Evolutionary conservation across 1,284 basidiomycete genomes (phyloP), one percentile per base, ranked within the genome.

Genomic region (Albatrellus sp.): DNA sequence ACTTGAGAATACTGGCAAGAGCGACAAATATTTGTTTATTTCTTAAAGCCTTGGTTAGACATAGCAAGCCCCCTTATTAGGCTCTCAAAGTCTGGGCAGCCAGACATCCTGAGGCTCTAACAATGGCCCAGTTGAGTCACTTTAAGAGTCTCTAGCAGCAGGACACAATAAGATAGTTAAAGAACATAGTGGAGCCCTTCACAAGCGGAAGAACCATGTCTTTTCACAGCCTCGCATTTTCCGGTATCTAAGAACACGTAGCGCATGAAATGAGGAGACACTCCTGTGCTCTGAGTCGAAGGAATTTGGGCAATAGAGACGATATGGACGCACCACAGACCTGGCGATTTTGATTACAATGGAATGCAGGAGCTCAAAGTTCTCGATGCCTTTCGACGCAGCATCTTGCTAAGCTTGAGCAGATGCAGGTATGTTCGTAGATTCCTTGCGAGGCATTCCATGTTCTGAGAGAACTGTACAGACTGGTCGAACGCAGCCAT

Each of bases 161-260:
- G 16, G 2, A 65, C 83, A 48, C 53, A 90, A 90, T 79, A 3
- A 94, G 67, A 55, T 90, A 92, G 60, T 86, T 90, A 54, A 96
- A 90, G 60, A 93, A 94, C 19, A 93, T 80, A 0, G 89, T 91
- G 2, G 90, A 89, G 17, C 83, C 80, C 56, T 90, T 90, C 16
- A 88, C 70, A 4, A 93, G 69, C 9, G 89, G 84, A 1, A 84
- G 62, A 0, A 90, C 77, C 0, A 84, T 85, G 50, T 94, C 90
- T 54, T 90, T 91, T 54, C 90, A 85, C 48, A 94, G 63, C 58
- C 92, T 90, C 4, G 82, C 75, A 51, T 78, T 81, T 9, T 90
- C 86, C 4, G 90, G 87, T 11, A 93, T 30, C 16, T 12, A 36
- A 44, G 13, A 29, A 41, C 20, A 46, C 30, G 28, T 39, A 35